Evolutionary conservation across 1,284 basidiomycete genomes (phyloP).

Genomic region (Ustilago esculenta): DNA sequence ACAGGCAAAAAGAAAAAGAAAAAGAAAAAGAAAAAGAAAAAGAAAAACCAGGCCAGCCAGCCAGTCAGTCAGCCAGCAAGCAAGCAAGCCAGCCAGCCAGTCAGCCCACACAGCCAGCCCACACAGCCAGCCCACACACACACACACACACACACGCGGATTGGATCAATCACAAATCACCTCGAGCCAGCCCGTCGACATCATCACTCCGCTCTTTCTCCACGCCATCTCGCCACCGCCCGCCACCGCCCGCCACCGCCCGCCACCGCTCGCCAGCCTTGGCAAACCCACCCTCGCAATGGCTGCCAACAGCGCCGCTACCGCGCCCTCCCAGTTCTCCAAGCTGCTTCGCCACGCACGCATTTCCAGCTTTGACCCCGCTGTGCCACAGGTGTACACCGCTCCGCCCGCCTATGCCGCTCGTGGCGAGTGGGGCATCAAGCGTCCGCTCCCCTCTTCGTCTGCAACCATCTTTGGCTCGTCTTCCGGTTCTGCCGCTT

Average conservation of each 20-base stretch:
- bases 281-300: neutral
- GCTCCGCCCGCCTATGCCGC: conserved; percentile 54
- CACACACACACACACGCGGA: too few species aligned
- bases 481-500: conserved; percentile 46
- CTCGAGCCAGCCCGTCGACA: neutral
- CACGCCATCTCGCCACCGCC: conserved; percentile 2
- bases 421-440: conserved; percentile 63
- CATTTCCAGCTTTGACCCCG: conserved; percentile 56
- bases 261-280: neutral
- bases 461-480: conserved; percentile 45
- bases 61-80: too few species aligned
- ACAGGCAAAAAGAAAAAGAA: neutral
- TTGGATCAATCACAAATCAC: conserved; percentile 3
- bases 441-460: conserved; percentile 55
- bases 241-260: neutral
- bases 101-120: too few species aligned
- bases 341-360: conserved; percentile 56
- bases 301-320: conserved; percentile 28
- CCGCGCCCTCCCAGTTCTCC: conserved; percentile 49
- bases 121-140: too few species aligned
- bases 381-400: conserved; percentile 57
- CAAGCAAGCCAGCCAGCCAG: too few species aligned
- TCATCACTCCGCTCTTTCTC: neutral
- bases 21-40: conserved; percentile 1
- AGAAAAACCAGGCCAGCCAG: too few species aligned